Evolutionary conservation across 2,329 filamentous ascomycete genomes (phyloP).

Genomic region (Arthrocladium fulminans): DNA sequence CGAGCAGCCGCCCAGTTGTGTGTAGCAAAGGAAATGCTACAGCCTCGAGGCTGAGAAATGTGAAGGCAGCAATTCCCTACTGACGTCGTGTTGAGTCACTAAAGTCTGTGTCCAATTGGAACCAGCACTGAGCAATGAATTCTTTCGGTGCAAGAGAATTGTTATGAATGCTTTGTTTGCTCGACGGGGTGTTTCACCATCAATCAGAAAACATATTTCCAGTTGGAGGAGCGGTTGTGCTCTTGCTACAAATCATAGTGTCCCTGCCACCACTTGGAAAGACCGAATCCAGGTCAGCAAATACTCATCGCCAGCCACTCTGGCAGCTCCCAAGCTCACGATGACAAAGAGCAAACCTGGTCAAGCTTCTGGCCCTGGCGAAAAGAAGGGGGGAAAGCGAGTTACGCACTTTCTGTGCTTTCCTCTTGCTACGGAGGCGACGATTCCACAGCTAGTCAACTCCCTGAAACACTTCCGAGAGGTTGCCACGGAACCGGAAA

Average conservation of each 20-base stretch:
- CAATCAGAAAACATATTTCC: neutral
- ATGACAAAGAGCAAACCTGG: neutral
- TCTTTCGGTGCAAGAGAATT: neutral
- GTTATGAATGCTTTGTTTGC: neutral
- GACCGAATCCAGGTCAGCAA: neutral
- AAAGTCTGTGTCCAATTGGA: neutral
- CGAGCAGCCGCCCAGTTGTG: too few species aligned
- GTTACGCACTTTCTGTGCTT: slow-evolving; percentile 41
- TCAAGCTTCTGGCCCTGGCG: neutral
- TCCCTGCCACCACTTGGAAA: neutral
- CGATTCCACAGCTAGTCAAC: slow-evolving; percentile 55
- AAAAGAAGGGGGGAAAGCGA: slow-evolving; percentile 23
- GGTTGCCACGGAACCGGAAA: slow-evolving; percentile 28
- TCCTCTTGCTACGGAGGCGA: slow-evolving; percentile 54
- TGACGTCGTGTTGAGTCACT: neutral
- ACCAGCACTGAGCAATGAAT: neutral
- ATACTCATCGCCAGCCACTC: neutral
- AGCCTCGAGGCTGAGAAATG: neutral
- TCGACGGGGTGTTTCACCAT: neutral
- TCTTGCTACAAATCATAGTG: neutral
- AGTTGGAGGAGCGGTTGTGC: neutral
- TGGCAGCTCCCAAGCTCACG: neutral
- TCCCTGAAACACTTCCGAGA: slow-evolving; percentile 54
- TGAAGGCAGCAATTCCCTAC: neutral
- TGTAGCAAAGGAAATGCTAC: neutral